Evolutionary conservation across 1,139 yeast genomes (phyloP).

Genomic region (Taphrina wiesneri): DNA sequence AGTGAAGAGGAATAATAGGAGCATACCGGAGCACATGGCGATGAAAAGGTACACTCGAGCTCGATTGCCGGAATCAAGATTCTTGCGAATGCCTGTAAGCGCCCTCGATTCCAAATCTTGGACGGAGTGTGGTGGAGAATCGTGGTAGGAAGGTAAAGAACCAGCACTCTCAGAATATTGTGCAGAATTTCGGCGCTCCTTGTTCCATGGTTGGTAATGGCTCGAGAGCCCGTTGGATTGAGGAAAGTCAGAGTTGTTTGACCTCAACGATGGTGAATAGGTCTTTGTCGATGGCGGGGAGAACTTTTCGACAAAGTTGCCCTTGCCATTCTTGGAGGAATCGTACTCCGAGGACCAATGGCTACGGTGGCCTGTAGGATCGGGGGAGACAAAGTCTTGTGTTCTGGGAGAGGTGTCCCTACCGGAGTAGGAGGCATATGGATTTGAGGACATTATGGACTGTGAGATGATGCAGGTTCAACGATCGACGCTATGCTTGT

Average conservation of each 20-base stretch:
- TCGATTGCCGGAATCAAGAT: constrained; percentile 16
- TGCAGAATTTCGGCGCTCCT: not conserved
- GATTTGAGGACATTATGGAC: constrained; percentile 9
- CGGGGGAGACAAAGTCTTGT: not conserved
- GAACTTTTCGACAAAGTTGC: constrained; percentile 18
- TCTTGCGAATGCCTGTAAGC: not conserved
- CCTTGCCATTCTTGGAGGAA: not conserved
- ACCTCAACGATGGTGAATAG: constrained; percentile 3
- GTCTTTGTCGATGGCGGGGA: constrained; percentile 11
- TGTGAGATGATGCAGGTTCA: not conserved
- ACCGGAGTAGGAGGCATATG: not conserved
- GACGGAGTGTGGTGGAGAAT: not conserved
- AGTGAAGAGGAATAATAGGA: constrained; percentile 12
- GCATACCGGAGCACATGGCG: constrained; percentile 13
- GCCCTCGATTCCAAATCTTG: not conserved
- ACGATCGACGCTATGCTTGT: not conserved
- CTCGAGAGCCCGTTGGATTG: not conserved
- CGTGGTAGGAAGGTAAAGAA: constrained; percentile 20
- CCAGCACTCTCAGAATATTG: constrained; percentile 21
- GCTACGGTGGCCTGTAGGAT: not conserved
- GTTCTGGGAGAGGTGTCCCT: not conserved
- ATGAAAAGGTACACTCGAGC: constrained; percentile 18
- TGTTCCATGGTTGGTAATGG: constrained; percentile 8
- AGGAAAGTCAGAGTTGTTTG: not conserved
- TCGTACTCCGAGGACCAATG: constrained; percentile 13